A percentile compares a stretch with the other conserved stretches of the same genome.
Conservation (phyloP, 495 filamentous ascomycete genomes). For the Rostrohypoxylon terebratum region DNA sequence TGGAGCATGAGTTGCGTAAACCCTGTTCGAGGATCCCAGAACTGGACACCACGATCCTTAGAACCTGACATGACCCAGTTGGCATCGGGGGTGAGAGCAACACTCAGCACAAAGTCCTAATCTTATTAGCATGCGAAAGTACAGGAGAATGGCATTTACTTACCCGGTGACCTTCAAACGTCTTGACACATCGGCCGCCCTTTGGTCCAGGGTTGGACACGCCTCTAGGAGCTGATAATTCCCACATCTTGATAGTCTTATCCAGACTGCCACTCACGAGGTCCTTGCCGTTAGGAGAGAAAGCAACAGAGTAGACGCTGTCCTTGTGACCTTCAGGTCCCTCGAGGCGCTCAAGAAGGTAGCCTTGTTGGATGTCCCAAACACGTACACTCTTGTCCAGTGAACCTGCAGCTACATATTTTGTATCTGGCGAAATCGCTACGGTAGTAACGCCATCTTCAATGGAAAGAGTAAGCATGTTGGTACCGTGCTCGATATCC, state of each 20-base stretch:
- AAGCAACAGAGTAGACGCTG: slow-evolving; percentile 92
- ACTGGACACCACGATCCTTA: slow-evolving; percentile 91
- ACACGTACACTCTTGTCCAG: slow-evolving; percentile 92
- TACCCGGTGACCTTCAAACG: slow-evolving; percentile 92
- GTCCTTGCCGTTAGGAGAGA: slow-evolving; percentile 87
- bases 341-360: slow-evolving; percentile 84
- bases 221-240: slow-evolving; percentile 76
- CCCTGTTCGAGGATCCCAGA: slow-evolving; percentile 90
- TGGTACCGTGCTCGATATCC: slow-evolving; percentile 82
- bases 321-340: slow-evolving; percentile 90
- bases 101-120: slow-evolving; percentile 90
- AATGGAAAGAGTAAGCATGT: slow-evolving; percentile 81
- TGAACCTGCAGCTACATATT: slow-evolving; percentile 87
- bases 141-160: slow-evolving; percentile 41
- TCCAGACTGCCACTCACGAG: slow-evolving; percentile 90
- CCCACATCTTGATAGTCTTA: slow-evolving; percentile 97
- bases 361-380: slow-evolving; percentile 86
- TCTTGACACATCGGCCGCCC: slow-evolving; percentile 85
- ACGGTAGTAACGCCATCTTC: slow-evolving; percentile 94
- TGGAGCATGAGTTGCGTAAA: slow-evolving; percentile 92
- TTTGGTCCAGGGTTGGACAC: slow-evolving; percentile 71
- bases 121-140: slow-evolving; percentile 42
- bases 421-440: slow-evolving; percentile 88
- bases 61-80: slow-evolving; percentile 92
- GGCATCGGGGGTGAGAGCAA: slow-evolving; percentile 87